Evolutionary conservation across 2,329 filamentous ascomycete species (phyloP).

Genomic region (Arthrinium phaeospermum): DNA sequence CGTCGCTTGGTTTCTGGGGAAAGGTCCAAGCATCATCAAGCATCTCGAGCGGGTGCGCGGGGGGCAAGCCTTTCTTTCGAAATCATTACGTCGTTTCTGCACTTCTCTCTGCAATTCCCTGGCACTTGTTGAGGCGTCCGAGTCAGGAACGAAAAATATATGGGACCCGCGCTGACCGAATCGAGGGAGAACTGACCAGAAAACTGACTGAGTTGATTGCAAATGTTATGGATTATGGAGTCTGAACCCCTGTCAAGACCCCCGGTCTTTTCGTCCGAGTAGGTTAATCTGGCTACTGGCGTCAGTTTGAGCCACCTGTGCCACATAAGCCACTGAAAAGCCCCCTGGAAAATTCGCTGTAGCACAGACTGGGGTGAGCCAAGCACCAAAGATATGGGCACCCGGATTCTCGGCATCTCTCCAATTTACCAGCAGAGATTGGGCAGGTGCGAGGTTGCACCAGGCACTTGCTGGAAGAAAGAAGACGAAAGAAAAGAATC

Average conservation of each 20-base stretch:
- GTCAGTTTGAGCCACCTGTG: background rate
- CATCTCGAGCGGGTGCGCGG: background rate
- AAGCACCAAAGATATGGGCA: slow-evolving; percentile 1
- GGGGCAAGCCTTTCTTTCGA: background rate
- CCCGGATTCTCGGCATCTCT: slow-evolving; percentile 9
- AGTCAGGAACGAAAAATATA: background rate
- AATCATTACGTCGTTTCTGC: background rate
- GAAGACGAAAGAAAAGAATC: background rate
- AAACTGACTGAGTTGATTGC: background rate
- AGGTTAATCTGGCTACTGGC: slow-evolving; percentile 6
- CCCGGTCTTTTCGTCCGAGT: background rate
- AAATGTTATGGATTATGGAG: background rate
- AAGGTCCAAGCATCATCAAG: background rate
- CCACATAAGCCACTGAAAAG: slow-evolving; percentile 4
- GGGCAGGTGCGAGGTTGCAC: background rate
- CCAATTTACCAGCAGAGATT: slow-evolving; percentile 3
- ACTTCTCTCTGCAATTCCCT: background rate
- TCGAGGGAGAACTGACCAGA: background rate
- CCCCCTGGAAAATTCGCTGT: background rate
- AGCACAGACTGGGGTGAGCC: background rate
- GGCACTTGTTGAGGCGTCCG: background rate
- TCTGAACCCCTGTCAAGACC: background rate
- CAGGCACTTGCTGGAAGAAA: background rate
- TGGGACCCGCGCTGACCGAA: background rate
- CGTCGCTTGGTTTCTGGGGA: background rate